Conservation (phyloP, 2,329 filamentous ascomycete genomes). For the Penicillium decumbens region DNA sequence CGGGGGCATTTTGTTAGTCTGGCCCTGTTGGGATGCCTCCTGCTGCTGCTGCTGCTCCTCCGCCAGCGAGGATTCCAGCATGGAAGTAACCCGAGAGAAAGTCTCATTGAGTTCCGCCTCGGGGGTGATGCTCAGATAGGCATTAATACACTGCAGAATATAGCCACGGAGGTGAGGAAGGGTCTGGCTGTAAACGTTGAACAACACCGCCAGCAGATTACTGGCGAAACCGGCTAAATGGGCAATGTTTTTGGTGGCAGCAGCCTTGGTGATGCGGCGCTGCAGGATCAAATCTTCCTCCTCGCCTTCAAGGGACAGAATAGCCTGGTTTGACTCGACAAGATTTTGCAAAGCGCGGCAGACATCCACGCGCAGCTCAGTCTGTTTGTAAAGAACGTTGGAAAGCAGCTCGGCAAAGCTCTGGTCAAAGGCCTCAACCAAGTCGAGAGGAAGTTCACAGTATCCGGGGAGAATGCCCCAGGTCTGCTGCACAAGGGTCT, state of each 20-base stretch:
- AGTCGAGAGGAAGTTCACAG: constrained; percentile 83
- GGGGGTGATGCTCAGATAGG: constrained; percentile 84
- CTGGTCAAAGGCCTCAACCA: constrained; percentile 74
- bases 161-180: constrained; percentile 86
- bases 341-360: constrained; percentile 81
- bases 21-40: constrained; percentile 58
- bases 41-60: constrained; percentile 64
- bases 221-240: constrained; percentile 74
- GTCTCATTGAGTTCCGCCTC: constrained; percentile 75
- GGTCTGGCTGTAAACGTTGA: constrained; percentile 97
- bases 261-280: constrained; percentile 68
- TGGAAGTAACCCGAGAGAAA: constrained; percentile 77
- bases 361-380: constrained; percentile 78
- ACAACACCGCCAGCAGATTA: constrained; percentile 92
- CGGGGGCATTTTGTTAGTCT: constrained; percentile 75
- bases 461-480: constrained; percentile 94
- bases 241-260: constrained; percentile 74
- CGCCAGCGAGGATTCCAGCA: constrained; percentile 69
- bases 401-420: constrained; percentile 82
- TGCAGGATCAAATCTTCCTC: constrained; percentile 71
- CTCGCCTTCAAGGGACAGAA: constrained; percentile 63
- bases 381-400: constrained; percentile 87
- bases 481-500: constrained; percentile 90
- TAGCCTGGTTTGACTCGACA: constrained; percentile 85
- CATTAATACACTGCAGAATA: constrained; percentile 90